Base-by-base conservation (phyloP, 208 protist genomes). In the Leishmania amazonensis region DNA sequence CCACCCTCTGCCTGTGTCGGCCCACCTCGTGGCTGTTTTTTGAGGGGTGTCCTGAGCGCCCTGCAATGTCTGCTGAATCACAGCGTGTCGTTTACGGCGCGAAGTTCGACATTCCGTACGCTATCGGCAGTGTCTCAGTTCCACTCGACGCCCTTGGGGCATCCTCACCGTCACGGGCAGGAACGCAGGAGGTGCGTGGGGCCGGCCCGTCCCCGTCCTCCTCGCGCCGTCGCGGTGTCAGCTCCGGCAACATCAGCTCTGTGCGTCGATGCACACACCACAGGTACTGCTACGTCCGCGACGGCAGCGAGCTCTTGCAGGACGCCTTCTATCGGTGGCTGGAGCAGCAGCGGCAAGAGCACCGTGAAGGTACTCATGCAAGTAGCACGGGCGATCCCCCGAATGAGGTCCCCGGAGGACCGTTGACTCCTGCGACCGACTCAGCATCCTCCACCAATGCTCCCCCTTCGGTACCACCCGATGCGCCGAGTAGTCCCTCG, bases 201-300 rank as follows among this genome's bases (percentile, higher is more conserved):
- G 62, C 54, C 60, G 45, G 60, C 28, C 40, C 40, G 77, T n/a
- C 17, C 15, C 38, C 21, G 3, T 24, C 82, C 42, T 21, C 62
- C 24, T 17, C 78, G 24, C 45, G 38, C 5, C 78, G 83, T 9
- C 78, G 78, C 21, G 83, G 83, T 21, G 78, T 83, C n/a, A 80
- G 28, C 42, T 79, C 83, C 0, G 83, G 83, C 62, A 86, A 35
- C 75, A 86, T 86, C 65, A 80, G 74, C 65, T 88, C 78, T 75
- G 88, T 81, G 54, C 86, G 81, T 60, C 88, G 89, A 8, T 94
- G 87, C 83, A 95, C 93, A 24, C 94, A 96, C 75, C 68, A 89
- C 49, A 89, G 94, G 31, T 94, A 91, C 85, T 93, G 88, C 81
- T 97, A 96, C 79, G 54, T 97, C 3, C 92, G 94, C 40, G 93